Evolutionary conservation across 805 yeast genomes (phyloP).

Genomic region (Candida peoriensis): DNA sequence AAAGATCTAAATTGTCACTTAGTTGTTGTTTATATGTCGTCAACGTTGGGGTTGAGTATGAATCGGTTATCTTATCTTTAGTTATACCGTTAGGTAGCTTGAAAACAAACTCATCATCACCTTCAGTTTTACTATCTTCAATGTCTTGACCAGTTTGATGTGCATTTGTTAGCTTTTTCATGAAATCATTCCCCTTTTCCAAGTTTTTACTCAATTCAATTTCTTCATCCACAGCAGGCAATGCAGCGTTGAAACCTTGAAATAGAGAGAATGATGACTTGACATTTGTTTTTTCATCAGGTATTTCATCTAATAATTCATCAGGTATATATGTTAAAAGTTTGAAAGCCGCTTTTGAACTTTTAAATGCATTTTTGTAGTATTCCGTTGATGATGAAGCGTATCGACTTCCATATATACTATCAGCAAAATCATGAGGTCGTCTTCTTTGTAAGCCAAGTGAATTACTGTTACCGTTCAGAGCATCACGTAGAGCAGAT

Average conservation of each 20-base stretch:
- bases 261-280: conserved; percentile 46
- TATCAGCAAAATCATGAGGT: conserved; percentile 22
- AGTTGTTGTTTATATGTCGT: conserved; percentile 34
- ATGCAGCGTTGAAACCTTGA: conserved; percentile 64
- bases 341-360: conserved; percentile 37
- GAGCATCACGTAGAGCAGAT: conserved; percentile 41
- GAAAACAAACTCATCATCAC: conserved; percentile 19
- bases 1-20: conserved; percentile 42
- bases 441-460: conserved; percentile 27
- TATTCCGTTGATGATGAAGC: conserved; percentile 30
- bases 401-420: conserved; percentile 23
- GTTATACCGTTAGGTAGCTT: conserved; percentile 36
- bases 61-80: conserved; percentile 34
- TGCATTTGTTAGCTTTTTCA: conserved; percentile 19
- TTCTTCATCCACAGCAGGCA: conserved; percentile 46
- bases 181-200: conserved; percentile 15
- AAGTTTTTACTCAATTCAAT: conserved; percentile 26
- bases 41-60: conserved; percentile 38
- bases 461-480: conserved; percentile 29
- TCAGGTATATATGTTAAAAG: conserved; percentile 54
- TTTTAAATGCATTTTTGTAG: conserved; percentile 33
- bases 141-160: conserved; percentile 14
- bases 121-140: too few relatives aligned
- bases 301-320: conserved; percentile 52
- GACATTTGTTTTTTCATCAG: conserved; percentile 25